These are phyloP conservation scores for Pythium scleroteichum DNA, from an alignment of 352 stramenopile species.

Conservation along the genomic window DNA sequence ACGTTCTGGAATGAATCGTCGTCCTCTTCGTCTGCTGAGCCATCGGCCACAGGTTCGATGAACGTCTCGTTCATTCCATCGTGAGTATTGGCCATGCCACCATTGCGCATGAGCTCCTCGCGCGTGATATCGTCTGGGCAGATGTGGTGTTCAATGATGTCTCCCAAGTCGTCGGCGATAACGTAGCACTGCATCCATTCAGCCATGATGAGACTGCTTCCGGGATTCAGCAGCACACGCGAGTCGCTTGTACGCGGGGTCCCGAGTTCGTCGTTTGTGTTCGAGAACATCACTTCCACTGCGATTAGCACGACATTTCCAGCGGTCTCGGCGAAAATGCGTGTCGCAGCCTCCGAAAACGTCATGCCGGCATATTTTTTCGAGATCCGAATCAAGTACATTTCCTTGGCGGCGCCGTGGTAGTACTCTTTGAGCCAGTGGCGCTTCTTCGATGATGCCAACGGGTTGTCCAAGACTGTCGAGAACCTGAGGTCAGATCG, in stretches of 20 bases:
- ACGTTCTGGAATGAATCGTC: constrained; percentile 49
- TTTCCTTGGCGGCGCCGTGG: constrained; percentile 75
- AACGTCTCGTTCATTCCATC: constrained; percentile 60
- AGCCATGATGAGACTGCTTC: constrained; percentile 67
- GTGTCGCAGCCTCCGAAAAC: constrained; percentile 57
- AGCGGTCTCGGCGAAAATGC: constrained; percentile 67
- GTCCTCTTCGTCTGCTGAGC: constrained; percentile 8
- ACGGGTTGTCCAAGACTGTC: constrained; percentile 4
- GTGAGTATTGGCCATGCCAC: constrained; percentile 35
- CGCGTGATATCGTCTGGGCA: constrained; percentile 46
- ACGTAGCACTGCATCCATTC: constrained; percentile 86
- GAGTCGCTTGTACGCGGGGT: constrained; percentile 40
- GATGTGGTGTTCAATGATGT: constrained; percentile 56
- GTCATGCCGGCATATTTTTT: constrained; percentile 75
- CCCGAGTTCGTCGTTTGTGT: constrained; percentile 28
- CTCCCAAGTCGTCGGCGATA: constrained; percentile 78
- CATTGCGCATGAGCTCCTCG: constrained; percentile 40
- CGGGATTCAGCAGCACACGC: constrained; percentile 76
- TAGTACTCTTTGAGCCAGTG: constrained; percentile 80
- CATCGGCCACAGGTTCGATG: constrained; percentile 31
- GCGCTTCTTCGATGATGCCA: constrained; percentile 7
- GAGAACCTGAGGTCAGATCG: constrained; percentile 17
- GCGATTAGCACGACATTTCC: constrained; percentile 78
- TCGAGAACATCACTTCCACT: constrained; percentile 71
- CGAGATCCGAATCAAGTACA: constrained; percentile 81